Evolutionary conservation across 1,139 yeast species (phyloP).

Genomic region (Yamadazyma blattariae): DNA sequence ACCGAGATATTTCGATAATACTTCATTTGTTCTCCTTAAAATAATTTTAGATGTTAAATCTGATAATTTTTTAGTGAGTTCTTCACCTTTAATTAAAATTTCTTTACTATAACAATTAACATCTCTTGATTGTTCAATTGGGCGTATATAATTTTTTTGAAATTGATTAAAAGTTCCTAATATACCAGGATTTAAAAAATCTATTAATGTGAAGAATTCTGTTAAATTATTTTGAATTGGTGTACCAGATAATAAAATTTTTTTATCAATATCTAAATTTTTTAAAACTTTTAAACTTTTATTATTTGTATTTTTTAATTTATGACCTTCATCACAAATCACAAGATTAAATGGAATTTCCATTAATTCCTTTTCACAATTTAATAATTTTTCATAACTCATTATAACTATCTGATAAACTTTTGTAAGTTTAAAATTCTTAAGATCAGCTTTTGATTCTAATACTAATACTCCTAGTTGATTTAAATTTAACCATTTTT

Average conservation of each 20-base stretch:
- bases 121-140: slow-evolving; percentile 74
- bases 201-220: slow-evolving; percentile 79
- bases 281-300: slow-evolving; percentile 67
- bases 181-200: slow-evolving; percentile 81
- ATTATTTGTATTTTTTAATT: slow-evolving; percentile 68
- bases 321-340: slow-evolving; percentile 94
- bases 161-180: slow-evolving; percentile 65
- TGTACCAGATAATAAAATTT: slow-evolving; percentile 80
- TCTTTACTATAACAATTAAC: slow-evolving; percentile 57
- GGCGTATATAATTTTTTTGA: slow-evolving; percentile 64
- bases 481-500: slow-evolving; percentile 80
- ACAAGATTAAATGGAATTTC: slow-evolving; percentile 62
- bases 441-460: slow-evolving; percentile 51
- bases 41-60: slow-evolving; percentile 63
- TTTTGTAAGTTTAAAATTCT: slow-evolving; percentile 60
- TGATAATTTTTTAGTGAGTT: slow-evolving; percentile 59
- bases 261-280: slow-evolving; percentile 51
- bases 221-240: slow-evolving; percentile 90
- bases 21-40: slow-evolving; percentile 68
- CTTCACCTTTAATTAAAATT: slow-evolving; percentile 55
- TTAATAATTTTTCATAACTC: slow-evolving; percentile 80
- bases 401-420: slow-evolving; percentile 82
- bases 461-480: slow-evolving; percentile 59
- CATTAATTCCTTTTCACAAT: slow-evolving; percentile 52
- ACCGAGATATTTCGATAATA: slow-evolving; percentile 67